phyloP scores from a whole-genome alignment of 257 asterid species.

The Solanum raphanifolium region DNA sequence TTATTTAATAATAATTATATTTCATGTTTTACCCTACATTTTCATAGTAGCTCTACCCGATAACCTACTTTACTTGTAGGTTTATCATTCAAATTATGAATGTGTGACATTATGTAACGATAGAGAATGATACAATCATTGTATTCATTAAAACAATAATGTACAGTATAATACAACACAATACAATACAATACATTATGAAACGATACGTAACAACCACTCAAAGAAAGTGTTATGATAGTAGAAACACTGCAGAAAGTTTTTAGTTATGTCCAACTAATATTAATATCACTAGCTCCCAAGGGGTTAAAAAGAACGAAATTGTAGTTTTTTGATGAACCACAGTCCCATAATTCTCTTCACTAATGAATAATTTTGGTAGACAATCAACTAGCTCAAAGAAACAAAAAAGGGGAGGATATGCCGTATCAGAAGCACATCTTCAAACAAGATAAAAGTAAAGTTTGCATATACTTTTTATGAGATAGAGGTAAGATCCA shows the following conservation, averaged over 20 bases:
- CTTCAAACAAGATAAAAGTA: background rate
- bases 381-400: background rate
- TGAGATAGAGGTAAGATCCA: background rate
- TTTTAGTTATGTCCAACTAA: background rate
- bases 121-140: background rate
- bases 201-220: too few relatives aligned
- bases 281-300: background rate
- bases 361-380: background rate
- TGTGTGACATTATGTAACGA: background rate
- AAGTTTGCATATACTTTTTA: background rate
- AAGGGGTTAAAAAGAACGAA: background rate
- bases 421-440: too few relatives aligned
- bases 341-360: background rate
- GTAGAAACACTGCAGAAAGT: background rate
- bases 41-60: too few relatives aligned
- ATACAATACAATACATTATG: too few relatives aligned
- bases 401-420: background rate
- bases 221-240: background rate
- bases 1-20: too few relatives aligned
- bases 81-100: too few relatives aligned
- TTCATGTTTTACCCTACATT: background rate
- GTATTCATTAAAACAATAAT: too few relatives aligned
- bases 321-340: background rate
- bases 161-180: too few relatives aligned
- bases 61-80: background rate